Evolutionary conservation across 2,329 filamentous ascomycete species (phyloP), one percentile per base, ranked within the genome.

Genomic region (Lizonia empirigonia): DNA sequence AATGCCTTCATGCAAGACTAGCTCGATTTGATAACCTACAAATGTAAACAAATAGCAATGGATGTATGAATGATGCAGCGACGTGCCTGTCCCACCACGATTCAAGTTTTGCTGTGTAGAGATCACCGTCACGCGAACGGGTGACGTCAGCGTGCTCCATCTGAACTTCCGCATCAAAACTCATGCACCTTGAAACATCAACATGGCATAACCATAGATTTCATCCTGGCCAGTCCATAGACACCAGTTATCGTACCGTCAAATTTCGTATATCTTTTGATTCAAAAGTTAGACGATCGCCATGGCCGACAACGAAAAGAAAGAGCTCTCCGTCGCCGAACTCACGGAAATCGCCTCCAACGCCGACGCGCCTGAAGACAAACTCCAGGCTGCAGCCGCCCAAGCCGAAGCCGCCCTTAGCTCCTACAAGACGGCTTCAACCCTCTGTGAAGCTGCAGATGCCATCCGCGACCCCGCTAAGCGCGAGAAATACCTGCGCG

Each of bases 401-500:
- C 51, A 62, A 15, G 65, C 69, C 26, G 64, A 71, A 50, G 60
- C 63, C 7, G 68, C 68, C 6, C 58, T 71, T 20, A 55, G 55
- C 16, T 60, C 62, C 1, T 60, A 67, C 20, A 62, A 61, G 39
- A 63, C 57, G 1, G 69, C 69, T 5, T 65, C 70, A n/a, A 55
- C 57, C 3, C 62, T 71, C 0, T 62, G 60, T 19, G 35, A 59
- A 26, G 57, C 62, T 2, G 68, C 68, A 4, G 48, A 58, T 20
- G 55, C 67, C 1, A 59, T 72, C 16, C 63, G 59, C 15, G 68
- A 71, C 49, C 68, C 69, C 0, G 60, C 61, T 37, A 71, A 70
- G 47, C 68, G 68, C 36, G 64, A 70, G 47, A 64, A 71, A 29
- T 63, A 71, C 55, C 66, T 72, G 1, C 59, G 52, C 35, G 69